Evolutionary conservation across 805 yeast species (phyloP).

Genomic region (Alloascoidea hylecoeti): DNA sequence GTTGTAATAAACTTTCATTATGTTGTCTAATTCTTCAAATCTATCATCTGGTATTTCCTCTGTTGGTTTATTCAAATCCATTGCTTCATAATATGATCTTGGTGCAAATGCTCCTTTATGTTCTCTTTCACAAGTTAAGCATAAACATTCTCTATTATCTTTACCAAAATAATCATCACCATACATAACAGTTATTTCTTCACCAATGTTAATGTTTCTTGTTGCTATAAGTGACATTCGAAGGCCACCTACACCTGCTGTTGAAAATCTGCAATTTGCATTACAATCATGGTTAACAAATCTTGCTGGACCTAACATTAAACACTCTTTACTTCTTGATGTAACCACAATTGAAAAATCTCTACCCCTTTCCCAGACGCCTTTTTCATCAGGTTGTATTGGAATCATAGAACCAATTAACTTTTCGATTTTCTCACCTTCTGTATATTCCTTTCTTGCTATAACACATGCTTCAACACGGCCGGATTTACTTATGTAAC

Average conservation of each 20-base stretch:
- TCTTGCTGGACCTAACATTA: slow-evolving; percentile 33
- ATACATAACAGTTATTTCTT: slow-evolving; percentile 30
- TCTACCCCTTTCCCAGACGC: slow-evolving; percentile 12
- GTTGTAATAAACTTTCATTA: not conserved
- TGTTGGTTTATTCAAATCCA: slow-evolving; percentile 12
- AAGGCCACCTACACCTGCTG: slow-evolving; percentile 9
- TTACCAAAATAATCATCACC: slow-evolving; percentile 28
- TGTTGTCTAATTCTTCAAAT: not conserved
- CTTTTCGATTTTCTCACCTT: slow-evolving; percentile 19
- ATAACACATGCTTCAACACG: slow-evolving; percentile 24
- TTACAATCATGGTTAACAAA: slow-evolving; percentile 34
- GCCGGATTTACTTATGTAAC: slow-evolving; percentile 18
- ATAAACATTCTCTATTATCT: slow-evolving; percentile 26
- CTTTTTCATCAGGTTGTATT: slow-evolving; percentile 19
- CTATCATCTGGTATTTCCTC: not conserved
- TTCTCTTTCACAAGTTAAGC: slow-evolving; percentile 25
- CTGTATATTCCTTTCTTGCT: slow-evolving; percentile 16
- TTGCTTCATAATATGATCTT: slow-evolving; percentile 12
- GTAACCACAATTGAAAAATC: slow-evolving; percentile 29
- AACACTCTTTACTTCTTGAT: slow-evolving; percentile 19
- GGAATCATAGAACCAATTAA: slow-evolving; percentile 23
- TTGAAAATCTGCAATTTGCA: slow-evolving; percentile 24
- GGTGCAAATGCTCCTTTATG: not conserved
- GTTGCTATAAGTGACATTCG: slow-evolving; percentile 20
- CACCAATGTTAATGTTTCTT: slow-evolving; percentile 23